Percentiles rank a stretch among this genome's conserved stretches.
phyloP scores from a whole-genome alignment of 2,329 filamentous ascomycete genomes.

The Ceratocystiopsis sp. region DNA sequence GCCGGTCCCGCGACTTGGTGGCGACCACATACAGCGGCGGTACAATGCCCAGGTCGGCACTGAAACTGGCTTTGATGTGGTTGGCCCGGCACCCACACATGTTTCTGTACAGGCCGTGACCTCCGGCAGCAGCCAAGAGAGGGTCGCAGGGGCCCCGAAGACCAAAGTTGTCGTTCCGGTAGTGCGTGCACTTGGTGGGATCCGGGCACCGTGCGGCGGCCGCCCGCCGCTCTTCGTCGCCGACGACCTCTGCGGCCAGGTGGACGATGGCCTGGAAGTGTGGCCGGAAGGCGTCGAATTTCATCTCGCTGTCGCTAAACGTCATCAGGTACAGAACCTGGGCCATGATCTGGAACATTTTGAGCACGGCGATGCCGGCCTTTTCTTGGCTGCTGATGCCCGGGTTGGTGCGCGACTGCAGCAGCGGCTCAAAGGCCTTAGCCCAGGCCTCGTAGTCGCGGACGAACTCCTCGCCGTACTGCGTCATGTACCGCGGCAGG shows the following conservation, averaged over 20 bases:
- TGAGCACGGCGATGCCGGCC: conserved; percentile 41
- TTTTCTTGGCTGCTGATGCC: conserved; percentile 37
- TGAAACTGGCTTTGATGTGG: conserved; percentile 45
- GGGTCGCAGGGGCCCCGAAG: too few relatives aligned
- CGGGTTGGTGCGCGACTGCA: conserved; percentile 29
- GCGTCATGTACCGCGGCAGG: conserved; percentile 29
- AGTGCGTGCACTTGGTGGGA: conserved; percentile 22
- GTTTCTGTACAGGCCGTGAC: too few relatives aligned
- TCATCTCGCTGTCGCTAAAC: conserved; percentile 39
- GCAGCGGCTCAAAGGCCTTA: conserved; percentile 36
- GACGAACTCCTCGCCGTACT: conserved; percentile 30
- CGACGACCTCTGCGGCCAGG: conserved; percentile 40
- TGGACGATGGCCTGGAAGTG: conserved; percentile 39
- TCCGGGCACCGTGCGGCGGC: conserved; percentile 28
- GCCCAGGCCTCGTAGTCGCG: conserved; percentile 36
- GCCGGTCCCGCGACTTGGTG: conserved; percentile 44
- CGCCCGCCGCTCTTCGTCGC: conserved; percentile 36
- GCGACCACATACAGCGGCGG: conserved; percentile 49
- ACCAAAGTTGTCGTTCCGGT: conserved; percentile 9
- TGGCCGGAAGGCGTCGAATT: conserved; percentile 36
- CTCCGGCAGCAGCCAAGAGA: too few relatives aligned
- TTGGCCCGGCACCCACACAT: conserved; percentile 25
- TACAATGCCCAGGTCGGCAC: conserved; percentile 46
- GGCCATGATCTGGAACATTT: conserved; percentile 44
- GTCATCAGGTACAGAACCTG: conserved; percentile 41